Base-by-base conservation (phyloP, 805 yeast genomes). In the Cyberlindnera maritima region DNA sequence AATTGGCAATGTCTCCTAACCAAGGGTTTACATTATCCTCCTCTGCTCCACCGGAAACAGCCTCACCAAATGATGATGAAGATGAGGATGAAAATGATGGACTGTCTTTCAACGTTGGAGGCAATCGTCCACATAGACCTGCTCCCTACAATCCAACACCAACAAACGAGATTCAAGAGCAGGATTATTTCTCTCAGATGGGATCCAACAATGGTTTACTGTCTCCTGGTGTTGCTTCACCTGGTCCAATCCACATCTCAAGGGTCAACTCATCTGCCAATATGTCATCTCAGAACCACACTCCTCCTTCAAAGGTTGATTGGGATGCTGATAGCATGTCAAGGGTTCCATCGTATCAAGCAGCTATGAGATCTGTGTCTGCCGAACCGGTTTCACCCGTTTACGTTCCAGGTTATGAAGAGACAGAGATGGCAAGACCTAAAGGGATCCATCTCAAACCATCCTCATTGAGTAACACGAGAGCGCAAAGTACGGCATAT, bases 281-380 rank as follows among this genome's bases (percentile, higher is more conserved):
- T 19, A 11, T 37, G 21, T 36, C 39, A 7, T 23, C 43, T 3
- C 23, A 39, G 5, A 35, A 23, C 11, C 49, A 39, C 21, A 36
- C 17, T 33, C 48, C 46, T 9, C 34, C 42, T 11, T 37, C 56
- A 11, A 28, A 40, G 7, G 58, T 60, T 13, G 75, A 69, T 25
- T 69, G 75, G 72, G 75, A 76, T 48, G 50, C 72, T 2, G 62
- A 63, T 6, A 64, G 71, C 2, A 54, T 88, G 53, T 81, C 85
- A 18, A 70, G 80, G 41, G 96, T 92, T 7, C 98, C 98, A 0
- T 81, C 96, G 0, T 92, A 92, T 65, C 76, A 75, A 8, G 83
- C 86, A 28, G 97, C 98, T 0, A 66, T 90, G 63, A 78, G 77
- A 57, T 65, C 78, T 2, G 81, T 75, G 39, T 68, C 66, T 6